These are phyloP conservation scores for Conringia planisiliqua DNA, from an alignment of 345 rosid species.

Conservation along the genomic window DNA sequence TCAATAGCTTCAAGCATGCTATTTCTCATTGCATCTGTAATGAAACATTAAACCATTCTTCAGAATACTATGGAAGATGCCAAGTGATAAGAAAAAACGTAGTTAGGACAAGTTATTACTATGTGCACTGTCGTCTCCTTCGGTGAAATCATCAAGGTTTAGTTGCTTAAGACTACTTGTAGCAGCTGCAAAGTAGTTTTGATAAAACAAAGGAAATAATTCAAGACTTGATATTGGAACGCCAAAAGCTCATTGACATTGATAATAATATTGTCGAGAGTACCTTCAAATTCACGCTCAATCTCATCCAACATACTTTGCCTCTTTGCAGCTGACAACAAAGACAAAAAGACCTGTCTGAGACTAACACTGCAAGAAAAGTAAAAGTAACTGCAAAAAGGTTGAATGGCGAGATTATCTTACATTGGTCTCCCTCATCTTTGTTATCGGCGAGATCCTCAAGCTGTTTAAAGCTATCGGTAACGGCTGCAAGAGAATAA, in stretches of 20 bases:
- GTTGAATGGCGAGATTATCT: background rate
- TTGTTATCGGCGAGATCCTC: slow-evolving; percentile 21
- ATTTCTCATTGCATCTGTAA: slow-evolving; percentile 27
- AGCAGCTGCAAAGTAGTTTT: slow-evolving; percentile 25
- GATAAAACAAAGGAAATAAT: background rate
- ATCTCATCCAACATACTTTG: slow-evolving; percentile 36
- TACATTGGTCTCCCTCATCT: slow-evolving; percentile 27
- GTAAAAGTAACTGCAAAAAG: background rate
- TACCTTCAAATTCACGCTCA: slow-evolving; percentile 38
- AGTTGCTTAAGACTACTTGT: slow-evolving; percentile 26
- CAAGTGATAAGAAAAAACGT: background rate
- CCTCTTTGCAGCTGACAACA: slow-evolving; percentile 29
- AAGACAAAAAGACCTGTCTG: background rate
- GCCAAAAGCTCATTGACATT: background rate
- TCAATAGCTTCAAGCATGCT: slow-evolving; percentile 34
- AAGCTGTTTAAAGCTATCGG: slow-evolving; percentile 16
- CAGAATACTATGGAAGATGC: background rate
- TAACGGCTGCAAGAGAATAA: slow-evolving; percentile 21
- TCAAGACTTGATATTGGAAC: background rate
- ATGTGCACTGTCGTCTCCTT: slow-evolving; percentile 21
- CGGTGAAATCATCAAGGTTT: slow-evolving; percentile 3
- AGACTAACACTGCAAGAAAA: slow-evolving; percentile 14
- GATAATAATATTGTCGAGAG: background rate
- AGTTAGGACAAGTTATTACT: background rate
- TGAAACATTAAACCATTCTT: background rate